A percentile compares a stretch with the other conserved stretches of the same genome.
phyloP scores from a whole-genome alignment of 352 stramenopile genomes.

The Phytophthora constricta region DNA sequence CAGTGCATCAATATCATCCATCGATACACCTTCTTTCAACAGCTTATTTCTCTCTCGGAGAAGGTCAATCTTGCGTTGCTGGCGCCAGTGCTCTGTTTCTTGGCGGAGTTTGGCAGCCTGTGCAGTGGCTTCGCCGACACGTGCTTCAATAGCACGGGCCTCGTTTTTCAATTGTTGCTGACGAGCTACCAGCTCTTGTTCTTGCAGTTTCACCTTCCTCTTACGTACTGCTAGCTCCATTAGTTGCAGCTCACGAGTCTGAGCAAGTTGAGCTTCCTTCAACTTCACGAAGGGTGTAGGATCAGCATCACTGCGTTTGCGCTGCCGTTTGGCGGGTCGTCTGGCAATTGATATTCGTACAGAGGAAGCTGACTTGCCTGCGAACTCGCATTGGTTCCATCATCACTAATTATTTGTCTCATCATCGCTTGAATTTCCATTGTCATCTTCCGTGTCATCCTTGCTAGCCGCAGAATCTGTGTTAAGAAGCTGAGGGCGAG shows the following conservation, averaged over 20 bases:
- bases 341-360: background rate
- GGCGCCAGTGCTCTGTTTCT: conserved; percentile 9
- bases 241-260: background rate
- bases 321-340: background rate
- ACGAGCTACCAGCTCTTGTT: background rate
- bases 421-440: background rate
- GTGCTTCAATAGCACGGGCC: background rate
- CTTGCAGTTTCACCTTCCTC: background rate
- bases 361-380: background rate
- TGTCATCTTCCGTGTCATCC: background rate
- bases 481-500: background rate
- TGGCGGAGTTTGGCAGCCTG: conserved; percentile 10
- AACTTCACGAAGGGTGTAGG: background rate
- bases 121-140: conserved; percentile 12
- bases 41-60: conserved; percentile 21
- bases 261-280: conserved; percentile 7
- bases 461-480: background rate
- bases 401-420: background rate
- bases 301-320: background rate
- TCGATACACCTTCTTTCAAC: conserved; percentile 17
- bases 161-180: conserved; percentile 17
- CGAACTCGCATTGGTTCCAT: background rate
- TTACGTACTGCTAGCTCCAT: conserved; percentile 6
- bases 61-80: conserved; percentile 15
- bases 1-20: conserved; percentile 19